These are phyloP conservation scores for Barnettozyma sp. DNA, from an alignment of 805 yeast genomes.

Conservation along the genomic window DNA sequence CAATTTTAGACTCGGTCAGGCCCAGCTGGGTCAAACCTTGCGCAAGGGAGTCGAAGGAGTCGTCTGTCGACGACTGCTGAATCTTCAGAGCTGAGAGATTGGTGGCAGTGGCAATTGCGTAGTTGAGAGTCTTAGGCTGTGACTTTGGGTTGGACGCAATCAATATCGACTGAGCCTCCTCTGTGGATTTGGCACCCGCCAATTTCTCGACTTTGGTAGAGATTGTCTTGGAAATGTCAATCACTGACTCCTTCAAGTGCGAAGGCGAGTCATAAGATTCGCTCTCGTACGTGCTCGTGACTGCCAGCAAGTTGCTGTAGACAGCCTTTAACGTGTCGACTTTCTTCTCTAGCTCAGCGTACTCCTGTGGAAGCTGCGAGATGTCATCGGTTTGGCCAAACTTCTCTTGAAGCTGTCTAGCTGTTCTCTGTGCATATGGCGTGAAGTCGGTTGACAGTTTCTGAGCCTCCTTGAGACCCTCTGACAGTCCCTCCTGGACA, in stretches of 20 bases:
- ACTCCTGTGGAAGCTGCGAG: conserved; percentile 69
- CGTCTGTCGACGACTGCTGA: conserved; percentile 28
- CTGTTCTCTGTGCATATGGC: conserved; percentile 55
- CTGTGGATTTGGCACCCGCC: conserved; percentile 65
- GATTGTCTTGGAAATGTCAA: conserved; percentile 61
- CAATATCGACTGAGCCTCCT: conserved; percentile 77
- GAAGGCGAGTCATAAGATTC: conserved; percentile 84
- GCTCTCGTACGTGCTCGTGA: conserved; percentile 52
- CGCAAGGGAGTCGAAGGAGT: conserved; percentile 45
- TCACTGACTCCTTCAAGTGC: conserved; percentile 64
- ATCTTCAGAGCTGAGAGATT: conserved; percentile 34
- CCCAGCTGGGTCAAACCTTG: conserved; percentile 62
- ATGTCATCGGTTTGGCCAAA: conserved; percentile 61
- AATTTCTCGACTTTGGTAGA: conserved; percentile 58
- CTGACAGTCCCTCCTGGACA: conserved; percentile 22
- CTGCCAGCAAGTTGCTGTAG: conserved; percentile 49
- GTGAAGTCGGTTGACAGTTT: conserved; percentile 37
- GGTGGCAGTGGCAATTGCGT: conserved; percentile 74
- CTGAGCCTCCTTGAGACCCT: conserved; percentile 33
- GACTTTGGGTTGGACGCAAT: conserved; percentile 41
- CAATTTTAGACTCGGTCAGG: conserved; percentile 64
- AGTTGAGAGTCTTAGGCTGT: conserved; percentile 75
- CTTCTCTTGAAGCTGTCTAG: conserved; percentile 52
- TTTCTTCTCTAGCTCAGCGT: conserved; percentile 58
- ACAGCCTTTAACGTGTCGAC: conserved; percentile 68